Evolutionary conservation across 768 basidiomycete genomes (phyloP), one percentile per base, ranked within the genome.

Genomic region (Cystofilobasidium macerans): DNA sequence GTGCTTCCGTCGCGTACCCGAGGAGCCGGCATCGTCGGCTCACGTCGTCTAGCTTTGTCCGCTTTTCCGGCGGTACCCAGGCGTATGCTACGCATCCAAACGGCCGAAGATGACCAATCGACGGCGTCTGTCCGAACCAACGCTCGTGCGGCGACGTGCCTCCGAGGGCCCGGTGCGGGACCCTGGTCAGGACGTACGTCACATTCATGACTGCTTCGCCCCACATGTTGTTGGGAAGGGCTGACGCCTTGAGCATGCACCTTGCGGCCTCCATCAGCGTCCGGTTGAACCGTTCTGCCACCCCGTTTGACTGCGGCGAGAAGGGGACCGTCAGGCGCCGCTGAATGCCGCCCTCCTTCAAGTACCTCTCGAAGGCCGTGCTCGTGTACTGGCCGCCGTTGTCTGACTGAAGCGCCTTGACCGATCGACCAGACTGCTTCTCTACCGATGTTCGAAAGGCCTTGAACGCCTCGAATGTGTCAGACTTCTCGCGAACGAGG

Each of bases 401-500:
- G 53, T 69, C 69, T 20, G 47, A 59, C 22, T 63, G 53, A 12
- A 69, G 45, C 12, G 28, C 24, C 48, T 62, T 69, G 61, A 71
- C 43, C 26, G 62, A 62, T 3, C 36, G 33, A 9, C 40, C 45
- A 18, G 33, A 30, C 48, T 64, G 58, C 18, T 61, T 48, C 43
- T 69, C 69, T n/a, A 65, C 67, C 47, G 45, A 35, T 3, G 51
- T 47, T 16, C 45, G 53, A 30, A 57, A 69, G 13, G 26, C 35
- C 14, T 54, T 45, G 47, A 70, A 45, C 12, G 63, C 64, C 3
- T 9, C 35, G 12, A 51, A 66, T 18, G 69, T 65, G 8, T 70
- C 71, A 28, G 67, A 70, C 43, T 70, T 70, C 16, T 58, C 11
- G 40, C 68, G 69, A 28, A 70, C 47, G 57, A 51, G 36, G 30